Percentiles rank a stretch among this genome's conserved stretches.
phyloP scores from a whole-genome alignment of 345 rosid genomes.

The Murraya koenigii region DNA sequence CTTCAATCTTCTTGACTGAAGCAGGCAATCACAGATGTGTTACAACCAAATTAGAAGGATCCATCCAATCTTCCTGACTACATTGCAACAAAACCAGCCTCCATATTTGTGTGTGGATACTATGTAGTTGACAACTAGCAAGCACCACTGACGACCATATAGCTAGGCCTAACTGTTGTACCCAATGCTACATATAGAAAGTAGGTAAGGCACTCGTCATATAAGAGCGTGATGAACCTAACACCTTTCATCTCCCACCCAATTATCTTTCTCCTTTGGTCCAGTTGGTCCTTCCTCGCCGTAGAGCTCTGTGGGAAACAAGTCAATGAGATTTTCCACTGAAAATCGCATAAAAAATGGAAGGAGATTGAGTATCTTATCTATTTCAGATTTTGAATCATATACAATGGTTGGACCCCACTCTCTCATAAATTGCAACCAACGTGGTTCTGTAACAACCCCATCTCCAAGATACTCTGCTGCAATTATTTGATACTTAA shows the following conservation, averaged over 20 bases:
- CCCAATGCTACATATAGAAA: not conserved
- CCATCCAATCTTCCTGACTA: not conserved
- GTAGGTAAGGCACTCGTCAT: not conserved
- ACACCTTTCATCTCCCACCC: constrained; percentile 82
- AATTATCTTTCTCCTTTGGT: constrained; percentile 87
- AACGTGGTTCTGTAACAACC: constrained; percentile 61
- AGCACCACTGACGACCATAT: not conserved
- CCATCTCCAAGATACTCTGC: constrained; percentile 75
- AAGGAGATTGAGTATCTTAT: constrained; percentile 62
- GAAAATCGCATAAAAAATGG: constrained; percentile 76
- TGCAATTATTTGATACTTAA: constrained; percentile 61
- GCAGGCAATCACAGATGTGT: not conserved
- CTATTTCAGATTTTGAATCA: constrained; percentile 72
- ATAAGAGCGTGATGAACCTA: constrained; percentile 1
- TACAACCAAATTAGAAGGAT: not conserved
- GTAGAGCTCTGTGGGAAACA: constrained; percentile 83
- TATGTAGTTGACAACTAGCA: not conserved
- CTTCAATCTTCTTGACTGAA: not conserved
- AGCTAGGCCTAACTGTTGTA: not conserved
- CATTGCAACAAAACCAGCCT: not conserved
- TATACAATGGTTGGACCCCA: constrained; percentile 89
- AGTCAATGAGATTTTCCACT: constrained; percentile 64
- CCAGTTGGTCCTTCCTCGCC: constrained; percentile 99
- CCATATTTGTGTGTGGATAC: not conserved
- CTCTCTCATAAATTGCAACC: constrained; percentile 93